phyloP scores from a whole-genome alignment of 2,329 filamentous ascomycete genomes.

The Fusarium napiforme region DNA sequence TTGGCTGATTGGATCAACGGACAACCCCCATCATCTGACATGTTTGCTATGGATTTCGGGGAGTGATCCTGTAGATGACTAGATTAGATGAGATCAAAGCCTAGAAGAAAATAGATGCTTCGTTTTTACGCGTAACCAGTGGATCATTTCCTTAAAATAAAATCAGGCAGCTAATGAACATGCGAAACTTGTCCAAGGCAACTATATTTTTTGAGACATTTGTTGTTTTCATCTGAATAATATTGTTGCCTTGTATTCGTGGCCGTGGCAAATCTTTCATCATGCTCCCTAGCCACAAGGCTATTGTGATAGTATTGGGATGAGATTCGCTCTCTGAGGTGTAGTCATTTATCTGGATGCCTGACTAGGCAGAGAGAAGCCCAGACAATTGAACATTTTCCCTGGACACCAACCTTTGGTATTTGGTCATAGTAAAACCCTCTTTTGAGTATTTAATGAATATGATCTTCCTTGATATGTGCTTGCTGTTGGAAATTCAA shows the following conservation, averaged over 20 bases:
- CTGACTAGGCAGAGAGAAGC: slow-evolving; percentile 4
- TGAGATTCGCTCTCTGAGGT: not conserved
- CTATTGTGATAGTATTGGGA: not conserved
- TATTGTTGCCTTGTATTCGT: not conserved
- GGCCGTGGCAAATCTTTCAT: not conserved
- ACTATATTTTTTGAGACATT: not conserved
- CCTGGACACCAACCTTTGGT: rapidly evolving
- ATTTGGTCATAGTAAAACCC: rapidly evolving
- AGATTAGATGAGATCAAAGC: not conserved
- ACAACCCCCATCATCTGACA: slow-evolving; percentile 22
- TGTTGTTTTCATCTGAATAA: not conserved
- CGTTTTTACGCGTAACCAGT: not conserved
- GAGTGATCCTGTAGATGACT: not conserved
- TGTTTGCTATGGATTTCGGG: slow-evolving; percentile 32
- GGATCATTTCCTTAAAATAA: not conserved
- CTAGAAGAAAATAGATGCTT: not conserved
- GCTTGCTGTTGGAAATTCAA: not conserved
- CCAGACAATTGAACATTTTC: rapidly evolving
- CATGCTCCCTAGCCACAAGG: no score
- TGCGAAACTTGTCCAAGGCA: not conserved
- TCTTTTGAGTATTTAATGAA: not conserved
- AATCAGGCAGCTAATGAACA: not conserved
- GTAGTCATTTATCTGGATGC: not conserved
- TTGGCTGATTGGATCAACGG: slow-evolving; percentile 35
- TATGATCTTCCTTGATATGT: not conserved